phyloP scores from a whole-genome alignment of 177 flowering plant genomes.

The Vitis hybrid region DNA sequence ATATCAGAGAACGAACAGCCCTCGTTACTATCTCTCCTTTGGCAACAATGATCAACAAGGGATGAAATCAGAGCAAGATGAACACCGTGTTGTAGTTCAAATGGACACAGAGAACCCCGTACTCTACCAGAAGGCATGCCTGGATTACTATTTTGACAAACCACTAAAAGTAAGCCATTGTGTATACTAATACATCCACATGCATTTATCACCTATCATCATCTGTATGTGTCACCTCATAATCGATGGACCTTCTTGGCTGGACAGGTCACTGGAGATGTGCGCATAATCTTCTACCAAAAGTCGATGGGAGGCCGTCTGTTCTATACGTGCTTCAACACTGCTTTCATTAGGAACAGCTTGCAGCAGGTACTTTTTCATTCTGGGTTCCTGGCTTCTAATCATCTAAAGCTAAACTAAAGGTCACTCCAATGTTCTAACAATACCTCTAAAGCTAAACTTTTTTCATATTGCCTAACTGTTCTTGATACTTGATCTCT shows the following conservation, averaged over 20 bases:
- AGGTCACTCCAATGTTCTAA: no score
- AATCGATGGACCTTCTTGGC: not conserved
- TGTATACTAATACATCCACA: not conserved
- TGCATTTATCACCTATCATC: not conserved
- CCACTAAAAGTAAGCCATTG: constrained; percentile 49
- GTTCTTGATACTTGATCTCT: no score
- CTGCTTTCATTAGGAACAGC: constrained; percentile 69
- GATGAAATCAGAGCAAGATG: constrained; percentile 24
- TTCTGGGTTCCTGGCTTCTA: not conserved
- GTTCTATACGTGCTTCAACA: constrained; percentile 80
- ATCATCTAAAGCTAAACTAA: no score
- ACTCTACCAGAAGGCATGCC: constrained; percentile 69
- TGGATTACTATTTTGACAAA: constrained; percentile 58
- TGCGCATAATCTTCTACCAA: constrained; percentile 68
- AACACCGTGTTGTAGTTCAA: constrained; percentile 60
- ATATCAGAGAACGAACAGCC: constrained; percentile 41
- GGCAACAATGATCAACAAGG: constrained; percentile 39
- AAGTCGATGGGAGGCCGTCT: constrained; percentile 81
- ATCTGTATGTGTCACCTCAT: no score
- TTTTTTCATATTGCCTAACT: no score
- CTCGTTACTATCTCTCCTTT: constrained; percentile 54
- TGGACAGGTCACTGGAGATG: constrained; percentile 71
- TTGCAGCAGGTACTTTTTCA: constrained; percentile 55
- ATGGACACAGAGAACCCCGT: constrained; percentile 78
- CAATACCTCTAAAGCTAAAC: no score